phyloP scores from a whole-genome alignment of 2,329 filamentous ascomycete genomes.

The Karstenula rhodostoma region DNA sequence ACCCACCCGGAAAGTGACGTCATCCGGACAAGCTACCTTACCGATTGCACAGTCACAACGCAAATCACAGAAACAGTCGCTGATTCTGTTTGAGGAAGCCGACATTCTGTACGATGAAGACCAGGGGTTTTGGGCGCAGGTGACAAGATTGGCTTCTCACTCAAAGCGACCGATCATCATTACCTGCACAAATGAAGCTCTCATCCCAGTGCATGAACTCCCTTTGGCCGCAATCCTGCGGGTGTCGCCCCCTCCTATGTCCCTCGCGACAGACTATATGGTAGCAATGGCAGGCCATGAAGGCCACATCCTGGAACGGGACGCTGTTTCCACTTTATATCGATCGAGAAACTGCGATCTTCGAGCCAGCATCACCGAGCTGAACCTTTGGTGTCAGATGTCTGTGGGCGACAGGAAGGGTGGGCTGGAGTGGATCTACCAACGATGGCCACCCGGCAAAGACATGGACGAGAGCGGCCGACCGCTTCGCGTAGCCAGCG shows the following conservation, averaged over 20 bases:
- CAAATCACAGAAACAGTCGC: constrained; percentile 80
- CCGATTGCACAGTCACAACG: constrained; percentile 39
- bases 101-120: constrained; percentile 96
- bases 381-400: constrained; percentile 98
- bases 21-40: constrained; percentile 32
- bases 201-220: constrained; percentile 78
- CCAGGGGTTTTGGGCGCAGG: constrained; percentile 89
- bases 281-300: constrained; percentile 86
- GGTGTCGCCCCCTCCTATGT: constrained; percentile 70
- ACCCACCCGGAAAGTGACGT: constrained; percentile 20
- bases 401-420: constrained; percentile 88
- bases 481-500: constrained; percentile 79
- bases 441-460: constrained; percentile 75
- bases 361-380: constrained; percentile 79
- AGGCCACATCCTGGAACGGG: constrained; percentile 78
- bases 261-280: constrained; percentile 80
- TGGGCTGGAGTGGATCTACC: constrained; percentile 89
- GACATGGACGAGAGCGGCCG: constrained; percentile 74
- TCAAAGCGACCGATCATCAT: constrained; percentile 93
- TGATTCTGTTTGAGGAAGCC: constrained; percentile 93
- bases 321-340: constrained; percentile 75
- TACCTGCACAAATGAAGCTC: constrained; percentile 90
- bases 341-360: constrained; percentile 74
- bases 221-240: constrained; percentile 86
- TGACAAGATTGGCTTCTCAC: constrained; percentile 77